These are phyloP conservation scores for Ustilago tritici DNA, from an alignment of 1,284 basidiomycete species.

Conservation along the genomic window DNA sequence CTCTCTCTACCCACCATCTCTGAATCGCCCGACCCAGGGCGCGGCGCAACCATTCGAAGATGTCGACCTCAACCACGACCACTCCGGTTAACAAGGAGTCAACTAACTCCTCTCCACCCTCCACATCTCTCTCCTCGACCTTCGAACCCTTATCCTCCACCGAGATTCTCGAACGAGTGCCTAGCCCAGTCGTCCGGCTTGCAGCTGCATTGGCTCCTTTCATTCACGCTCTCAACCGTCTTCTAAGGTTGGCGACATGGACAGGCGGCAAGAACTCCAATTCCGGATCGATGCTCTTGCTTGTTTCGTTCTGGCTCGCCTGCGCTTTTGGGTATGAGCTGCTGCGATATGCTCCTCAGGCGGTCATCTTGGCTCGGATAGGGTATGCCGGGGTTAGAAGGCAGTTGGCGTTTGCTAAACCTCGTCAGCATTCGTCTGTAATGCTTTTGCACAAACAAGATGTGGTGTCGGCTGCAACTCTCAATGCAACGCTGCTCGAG, in stretches of 20 bases:
- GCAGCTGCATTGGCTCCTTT: slow-evolving; percentile 50
- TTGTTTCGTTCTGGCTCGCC: slow-evolving; percentile 57
- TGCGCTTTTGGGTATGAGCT: slow-evolving; percentile 67
- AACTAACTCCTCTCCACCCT: slow-evolving; percentile 37
- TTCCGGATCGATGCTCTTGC: slow-evolving; percentile 57
- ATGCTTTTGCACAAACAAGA: slow-evolving; percentile 34
- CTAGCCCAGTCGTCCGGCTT: slow-evolving; percentile 51
- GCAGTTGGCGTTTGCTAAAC: slow-evolving; percentile 45
- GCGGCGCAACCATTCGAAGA: neutral
- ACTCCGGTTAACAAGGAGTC: slow-evolving; percentile 36
- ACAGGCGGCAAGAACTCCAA: slow-evolving; percentile 54
- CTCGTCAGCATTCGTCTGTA: slow-evolving; percentile 23
- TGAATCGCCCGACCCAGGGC: neutral
- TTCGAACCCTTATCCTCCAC: slow-evolving; percentile 46
- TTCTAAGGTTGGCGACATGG: slow-evolving; percentile 65
- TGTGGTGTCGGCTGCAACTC: slow-evolving; percentile 35
- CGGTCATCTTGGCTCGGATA: slow-evolving; percentile 53
- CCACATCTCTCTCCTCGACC: slow-evolving; percentile 38
- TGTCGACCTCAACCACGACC: slow-evolving; percentile 32
- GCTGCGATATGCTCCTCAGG: slow-evolving; percentile 64
- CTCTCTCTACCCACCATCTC: neutral
- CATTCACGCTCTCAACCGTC: slow-evolving; percentile 52
- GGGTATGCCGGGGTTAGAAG: slow-evolving; percentile 48
- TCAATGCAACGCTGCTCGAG: slow-evolving; percentile 62
- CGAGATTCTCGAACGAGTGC: slow-evolving; percentile 58